Evolutionary conservation across 2,329 filamentous ascomycete species (phyloP).

Genomic region (Fusarium sp.): DNA sequence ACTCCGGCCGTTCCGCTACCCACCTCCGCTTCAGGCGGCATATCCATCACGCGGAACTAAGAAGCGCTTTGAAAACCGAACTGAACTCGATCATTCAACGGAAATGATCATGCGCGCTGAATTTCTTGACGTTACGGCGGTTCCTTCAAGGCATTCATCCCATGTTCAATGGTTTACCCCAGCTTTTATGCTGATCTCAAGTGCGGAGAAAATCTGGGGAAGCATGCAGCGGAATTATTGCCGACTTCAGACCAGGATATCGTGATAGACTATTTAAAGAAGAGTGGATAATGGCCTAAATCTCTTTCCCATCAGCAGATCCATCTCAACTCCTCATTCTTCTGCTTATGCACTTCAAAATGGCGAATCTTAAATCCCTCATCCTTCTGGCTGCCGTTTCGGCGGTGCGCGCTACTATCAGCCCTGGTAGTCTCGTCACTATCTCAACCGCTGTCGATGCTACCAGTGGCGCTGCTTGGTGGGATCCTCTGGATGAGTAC

Average conservation of each 20-base stretch:
- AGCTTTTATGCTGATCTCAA: neutral
- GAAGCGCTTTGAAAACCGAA: neutral
- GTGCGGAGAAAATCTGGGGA: slow-evolving; percentile 7
- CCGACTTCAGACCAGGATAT: neutral
- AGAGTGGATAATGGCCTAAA: neutral
- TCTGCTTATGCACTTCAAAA: neutral
- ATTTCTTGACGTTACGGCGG: neutral
- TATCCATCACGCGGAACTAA: neutral
- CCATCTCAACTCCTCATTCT: neutral
- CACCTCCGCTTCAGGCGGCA: neutral
- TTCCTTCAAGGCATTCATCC: neutral
- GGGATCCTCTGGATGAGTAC: slow-evolving; percentile 40
- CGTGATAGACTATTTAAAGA: neutral
- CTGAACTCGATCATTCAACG: neutral
- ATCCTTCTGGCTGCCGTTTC: neutral
- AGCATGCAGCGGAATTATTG: neutral
- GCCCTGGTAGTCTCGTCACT: neutral
- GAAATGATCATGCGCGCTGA: neutral
- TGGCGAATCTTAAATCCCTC: neutral
- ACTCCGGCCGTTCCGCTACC: neutral
- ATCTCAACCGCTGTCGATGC: slow-evolving; percentile 30
- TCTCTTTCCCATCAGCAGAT: neutral
- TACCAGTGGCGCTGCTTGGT: slow-evolving; percentile 41
- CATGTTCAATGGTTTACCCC: neutral
- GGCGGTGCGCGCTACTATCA: neutral